phyloP scores from a whole-genome alignment of 2,329 filamentous ascomycete genomes.

The Aspergillus fischeri region DNA sequence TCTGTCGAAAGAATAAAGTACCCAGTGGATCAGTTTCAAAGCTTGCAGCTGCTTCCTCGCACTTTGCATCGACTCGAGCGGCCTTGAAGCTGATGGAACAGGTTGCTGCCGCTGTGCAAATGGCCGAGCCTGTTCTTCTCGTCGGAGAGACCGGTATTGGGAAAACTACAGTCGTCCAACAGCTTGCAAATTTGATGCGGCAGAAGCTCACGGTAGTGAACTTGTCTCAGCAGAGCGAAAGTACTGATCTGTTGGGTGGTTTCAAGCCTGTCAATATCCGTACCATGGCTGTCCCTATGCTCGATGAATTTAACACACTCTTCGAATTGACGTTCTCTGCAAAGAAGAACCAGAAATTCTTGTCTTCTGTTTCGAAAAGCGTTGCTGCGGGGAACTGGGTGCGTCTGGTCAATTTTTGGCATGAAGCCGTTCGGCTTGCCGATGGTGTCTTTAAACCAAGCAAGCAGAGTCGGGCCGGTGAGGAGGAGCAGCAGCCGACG shows the following conservation, averaged over 20 bases:
- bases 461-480: slow-evolving; percentile 40
- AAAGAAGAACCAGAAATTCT: slow-evolving; percentile 81
- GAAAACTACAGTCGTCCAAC: slow-evolving; percentile 94
- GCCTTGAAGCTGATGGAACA: slow-evolving; percentile 83
- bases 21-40: slow-evolving; percentile 43
- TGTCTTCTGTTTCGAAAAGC: slow-evolving; percentile 74
- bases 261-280: slow-evolving; percentile 94
- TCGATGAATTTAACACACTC: slow-evolving; percentile 89
- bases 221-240: slow-evolving; percentile 95
- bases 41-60: slow-evolving; percentile 26
- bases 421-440: slow-evolving; percentile 84
- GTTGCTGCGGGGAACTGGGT: slow-evolving; percentile 81
- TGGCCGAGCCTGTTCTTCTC: slow-evolving; percentile 83
- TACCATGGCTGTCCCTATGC: slow-evolving; percentile 79
- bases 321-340: slow-evolving; percentile 84
- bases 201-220: slow-evolving; percentile 91
- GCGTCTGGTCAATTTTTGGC: slow-evolving; percentile 81
- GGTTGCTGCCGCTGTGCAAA: slow-evolving; percentile 74
- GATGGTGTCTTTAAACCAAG: slow-evolving; percentile 57
- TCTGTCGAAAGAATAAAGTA: slow-evolving; percentile 56
- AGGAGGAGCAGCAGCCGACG: slow-evolving; percentile 59
- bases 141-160: slow-evolving; percentile 99
- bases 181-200: slow-evolving; percentile 77
- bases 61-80: slow-evolving; percentile 85
- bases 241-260: slow-evolving; percentile 88